Conservation (phyloP, 129 eudicot genomes). For the Flaveria robusta region DNA sequence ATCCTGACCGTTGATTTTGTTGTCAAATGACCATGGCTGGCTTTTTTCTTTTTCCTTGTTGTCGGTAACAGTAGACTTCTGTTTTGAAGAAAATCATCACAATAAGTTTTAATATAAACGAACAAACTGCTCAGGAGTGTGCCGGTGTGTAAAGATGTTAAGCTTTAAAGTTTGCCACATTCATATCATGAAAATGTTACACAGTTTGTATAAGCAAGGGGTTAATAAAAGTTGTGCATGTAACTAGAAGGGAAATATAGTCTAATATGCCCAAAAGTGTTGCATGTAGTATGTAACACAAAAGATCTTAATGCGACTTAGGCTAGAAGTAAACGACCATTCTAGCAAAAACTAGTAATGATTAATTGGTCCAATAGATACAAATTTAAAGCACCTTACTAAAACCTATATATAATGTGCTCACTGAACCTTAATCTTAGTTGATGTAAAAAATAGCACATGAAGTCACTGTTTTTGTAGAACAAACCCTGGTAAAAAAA, state of each 20-base stretch:
- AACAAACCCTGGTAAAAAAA: background rate
- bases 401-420: background rate
- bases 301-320: background rate
- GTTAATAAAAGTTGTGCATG: background rate
- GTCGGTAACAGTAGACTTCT: constrained; percentile 23
- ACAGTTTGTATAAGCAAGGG: background rate
- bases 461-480: background rate
- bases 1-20: constrained; percentile 43
- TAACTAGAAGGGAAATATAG: background rate
- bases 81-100: constrained; percentile 32
- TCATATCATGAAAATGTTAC: background rate
- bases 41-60: constrained; percentile 31
- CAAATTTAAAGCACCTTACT: background rate
- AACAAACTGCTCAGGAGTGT: background rate
- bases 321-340: background rate
- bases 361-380: background rate
- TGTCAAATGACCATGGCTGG: constrained; percentile 36
- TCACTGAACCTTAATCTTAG: background rate
- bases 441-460: background rate
- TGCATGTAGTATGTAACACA: background rate
- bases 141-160: background rate
- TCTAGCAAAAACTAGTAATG: background rate
- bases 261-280: background rate
- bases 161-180: background rate
- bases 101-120: background rate